Evolutionary conservation across 139 green algal species (phyloP), one percentile per base, ranked within the genome.

Genomic region (Chlamydomonas sphaeroides): DNA sequence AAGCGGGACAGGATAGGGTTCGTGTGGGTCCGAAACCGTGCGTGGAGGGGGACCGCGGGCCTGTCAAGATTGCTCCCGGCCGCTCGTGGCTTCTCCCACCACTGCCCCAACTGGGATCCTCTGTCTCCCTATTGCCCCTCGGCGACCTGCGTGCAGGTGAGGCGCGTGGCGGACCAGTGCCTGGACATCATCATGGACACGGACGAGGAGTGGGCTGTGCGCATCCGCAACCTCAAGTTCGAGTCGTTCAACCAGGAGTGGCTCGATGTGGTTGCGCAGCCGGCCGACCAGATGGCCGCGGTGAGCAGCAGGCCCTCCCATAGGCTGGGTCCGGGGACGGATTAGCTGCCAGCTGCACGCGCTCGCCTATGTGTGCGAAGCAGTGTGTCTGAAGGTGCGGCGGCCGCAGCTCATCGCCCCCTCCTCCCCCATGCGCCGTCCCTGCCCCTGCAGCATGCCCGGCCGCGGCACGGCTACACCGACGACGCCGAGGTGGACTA

Each of bases 181-280:
- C 80, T 96, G 73, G 92, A 96, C 68, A 80, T 91, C n/a, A 84
- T 95, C 70, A 92, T 93, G 86, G 89, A 94, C 79, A 86, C 70
- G 21, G 83, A 89, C 80, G 88, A 93, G 69, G 88, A 95, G 67
- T 95, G 90, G 90, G 88, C 90, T 2, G 87, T 92, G 35, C 87
- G 84, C 56, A 93, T 98, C 36, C 91, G 92, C 30, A 87, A 89
- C 65, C 88, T 96, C 68, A 96, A 95, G 83, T 98, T 97, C 86
- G 92, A 97, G 88, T 79, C 85, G 0, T 93, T 94, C 88, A 98
- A 98, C 86, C 90, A 95, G 62, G 90, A 94, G 74, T 98, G 93
- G 92, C 74, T 98, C 33, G 89, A 94, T 41, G 75, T 92, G 35
- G 89, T 91, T 25, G 38, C 78, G 32, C 53, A 85, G 36, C 86